Percentiles rank a stretch among this genome's conserved stretches.
phyloP scores from a whole-genome alignment of 352 stramenopile species.

The Phytophthora pini region DNA sequence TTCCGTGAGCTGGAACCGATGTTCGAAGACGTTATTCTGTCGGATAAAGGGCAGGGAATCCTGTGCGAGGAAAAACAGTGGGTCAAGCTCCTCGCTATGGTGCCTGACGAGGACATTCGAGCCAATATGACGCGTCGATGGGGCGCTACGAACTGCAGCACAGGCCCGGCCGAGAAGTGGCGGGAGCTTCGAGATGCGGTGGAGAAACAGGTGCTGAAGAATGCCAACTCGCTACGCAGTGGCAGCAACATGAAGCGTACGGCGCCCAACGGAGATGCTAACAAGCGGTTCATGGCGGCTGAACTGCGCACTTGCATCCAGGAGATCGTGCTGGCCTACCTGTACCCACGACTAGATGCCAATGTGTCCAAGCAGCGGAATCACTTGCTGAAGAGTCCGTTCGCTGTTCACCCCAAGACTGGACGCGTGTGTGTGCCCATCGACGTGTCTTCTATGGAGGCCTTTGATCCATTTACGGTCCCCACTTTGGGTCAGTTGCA shows the following conservation, averaged over 20 bases:
- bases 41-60: conserved; percentile 92
- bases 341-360: conserved; percentile 98
- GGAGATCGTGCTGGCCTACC: conserved; percentile 96
- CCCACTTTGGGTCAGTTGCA: conserved; percentile 84
- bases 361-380: conserved; percentile 99
- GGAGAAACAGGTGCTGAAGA: conserved; percentile 69
- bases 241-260: conserved; percentile 52
- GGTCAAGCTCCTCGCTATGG: conserved; percentile 92
- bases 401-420: conserved; percentile 98
- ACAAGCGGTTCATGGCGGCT: conserved; percentile 66
- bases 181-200: conserved; percentile 75
- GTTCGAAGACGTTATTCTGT: conserved; percentile 93
- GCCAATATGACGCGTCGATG: conserved; percentile 68
- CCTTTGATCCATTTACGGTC: conserved; percentile 89
- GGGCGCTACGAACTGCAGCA: conserved; percentile 49
- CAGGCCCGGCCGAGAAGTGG: conserved; percentile 91
- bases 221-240: conserved; percentile 53
- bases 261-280: conserved; percentile 40
- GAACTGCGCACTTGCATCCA: conserved; percentile 91
- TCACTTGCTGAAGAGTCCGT: conserved; percentile 99
- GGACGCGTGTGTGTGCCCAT: conserved; percentile 98
- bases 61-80: conserved; percentile 90
- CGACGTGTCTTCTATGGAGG: conserved; percentile 76
- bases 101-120: conserved; percentile 91
- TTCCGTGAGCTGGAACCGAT: conserved; percentile 95